phyloP scores from a whole-genome alignment of 345 rosid species.

The Corchorus olitorius region DNA sequence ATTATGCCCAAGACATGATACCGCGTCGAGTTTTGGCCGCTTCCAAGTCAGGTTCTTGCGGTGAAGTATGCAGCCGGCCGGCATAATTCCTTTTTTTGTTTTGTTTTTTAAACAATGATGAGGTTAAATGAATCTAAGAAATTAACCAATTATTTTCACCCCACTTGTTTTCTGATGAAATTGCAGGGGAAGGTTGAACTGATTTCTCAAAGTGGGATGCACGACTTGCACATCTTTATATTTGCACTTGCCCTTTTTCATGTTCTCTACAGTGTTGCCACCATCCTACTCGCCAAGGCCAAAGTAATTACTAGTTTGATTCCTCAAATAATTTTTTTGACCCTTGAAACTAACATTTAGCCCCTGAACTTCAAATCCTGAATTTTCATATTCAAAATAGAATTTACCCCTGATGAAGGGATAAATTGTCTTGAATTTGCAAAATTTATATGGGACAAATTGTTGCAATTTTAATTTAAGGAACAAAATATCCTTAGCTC shows the following conservation, averaged over 20 bases:
- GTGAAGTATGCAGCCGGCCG: slow-evolving; percentile 1
- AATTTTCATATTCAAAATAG: too few relatives aligned
- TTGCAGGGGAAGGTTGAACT: slow-evolving; percentile 42
- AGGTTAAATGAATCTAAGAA: neutral
- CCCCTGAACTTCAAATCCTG: too few relatives aligned
- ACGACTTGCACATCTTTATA: slow-evolving; percentile 65
- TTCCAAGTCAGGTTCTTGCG: slow-evolving; percentile 35
- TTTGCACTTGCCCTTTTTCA: slow-evolving; percentile 65
- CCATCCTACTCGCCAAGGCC: slow-evolving; percentile 45
- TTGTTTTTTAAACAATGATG: neutral
- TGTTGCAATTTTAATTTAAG: too few relatives aligned
- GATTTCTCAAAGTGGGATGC: slow-evolving; percentile 52
- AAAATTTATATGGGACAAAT: too few relatives aligned
- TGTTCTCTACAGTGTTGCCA: slow-evolving; percentile 50
- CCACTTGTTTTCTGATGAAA: neutral
- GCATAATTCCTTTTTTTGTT: neutral
- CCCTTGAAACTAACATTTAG: too few relatives aligned
- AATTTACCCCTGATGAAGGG: too few relatives aligned
- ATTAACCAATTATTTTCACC: neutral
- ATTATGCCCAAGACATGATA: slow-evolving; percentile 21
- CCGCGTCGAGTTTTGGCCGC: slow-evolving; percentile 47
- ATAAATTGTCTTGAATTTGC: too few relatives aligned
- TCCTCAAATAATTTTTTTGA: too few relatives aligned
- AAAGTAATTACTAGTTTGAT: slow-evolving; percentile 32
- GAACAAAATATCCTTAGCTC: too few relatives aligned